Base-by-base conservation (phyloP, 2,329 filamentous ascomycete genomes). In the Colletotrichum shisoi region DNA sequence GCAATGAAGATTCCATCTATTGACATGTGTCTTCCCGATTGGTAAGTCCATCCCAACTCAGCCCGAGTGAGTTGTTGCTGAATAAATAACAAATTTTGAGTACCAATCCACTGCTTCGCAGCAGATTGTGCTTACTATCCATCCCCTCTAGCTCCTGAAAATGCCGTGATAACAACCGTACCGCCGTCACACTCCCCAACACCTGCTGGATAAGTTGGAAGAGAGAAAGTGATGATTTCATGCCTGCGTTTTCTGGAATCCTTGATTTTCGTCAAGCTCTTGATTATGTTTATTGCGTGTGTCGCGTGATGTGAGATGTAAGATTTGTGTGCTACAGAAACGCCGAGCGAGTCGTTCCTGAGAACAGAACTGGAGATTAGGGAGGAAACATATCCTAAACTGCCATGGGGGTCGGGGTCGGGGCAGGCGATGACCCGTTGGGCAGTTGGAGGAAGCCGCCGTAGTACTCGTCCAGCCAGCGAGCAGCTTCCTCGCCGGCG, bases 401-500 rank as follows among this genome's bases (percentile, higher is more conserved):
- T 51, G 63, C 34, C 58, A 63, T 63, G 42, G 63, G 63, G 39
- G 63, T 68, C 15, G 59, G 27, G 3, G 67, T 67, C 9, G 67
- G 34, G 31, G 59, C 60, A n/a, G 67, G 59, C 12, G 67, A 69
- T 17, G 58, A 37, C 39, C 48, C 59, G 44, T 60, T 61, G 42
- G 83, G 84, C 42, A 85, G 73, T 73, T 85, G 79, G 75, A 87
- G 77, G 73, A 87, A 87, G 31, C 83, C 81, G 49, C 79, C 78
- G 70, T 85, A 87, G 72, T 87, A 87, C 17, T 75, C 74, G 70
- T 86, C 84, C 27, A 87, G 76, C 84, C 84, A 87, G 67, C 76
- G 77, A 34, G 84, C 85, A 9, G 85, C 85, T 53, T 82, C 79
- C 48, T 81, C 75, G 48, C 84, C 85, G 6, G 83, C 77, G 48